These are phyloP conservation scores for Dipteronia dyeriana DNA, from an alignment of 345 rosid genomes.

Conservation along the genomic window DNA sequence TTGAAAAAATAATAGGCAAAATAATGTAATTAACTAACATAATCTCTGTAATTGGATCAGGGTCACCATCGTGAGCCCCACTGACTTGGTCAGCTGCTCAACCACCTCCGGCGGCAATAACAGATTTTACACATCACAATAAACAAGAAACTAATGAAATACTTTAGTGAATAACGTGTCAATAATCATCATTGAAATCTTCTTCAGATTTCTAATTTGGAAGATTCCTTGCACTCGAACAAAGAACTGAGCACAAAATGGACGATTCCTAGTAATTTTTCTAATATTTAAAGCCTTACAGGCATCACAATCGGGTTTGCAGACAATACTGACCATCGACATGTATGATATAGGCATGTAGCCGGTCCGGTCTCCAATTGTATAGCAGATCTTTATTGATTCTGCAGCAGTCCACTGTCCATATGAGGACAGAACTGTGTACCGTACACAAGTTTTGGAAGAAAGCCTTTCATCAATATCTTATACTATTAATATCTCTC, in stretches of 20 bases:
- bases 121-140: neutral
- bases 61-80: neutral
- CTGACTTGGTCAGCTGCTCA: neutral
- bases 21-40: neutral
- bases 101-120: neutral
- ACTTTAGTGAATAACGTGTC: neutral
- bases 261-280: neutral
- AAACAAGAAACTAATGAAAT: neutral
- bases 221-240: neutral
- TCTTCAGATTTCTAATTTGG: too few species aligned
- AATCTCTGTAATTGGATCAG: neutral
- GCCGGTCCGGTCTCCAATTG: neutral
- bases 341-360: neutral
- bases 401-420: neutral
- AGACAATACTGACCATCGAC: neutral
- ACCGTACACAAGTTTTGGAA: neutral
- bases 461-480: neutral
- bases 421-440: neutral
- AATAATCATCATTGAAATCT: too few species aligned
- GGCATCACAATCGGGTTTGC: neutral
- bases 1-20: neutral
- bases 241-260: too few species aligned
- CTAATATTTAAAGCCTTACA: neutral
- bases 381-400: constrained; percentile 1
- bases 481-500: too few species aligned